Conservation (phyloP, 148 eudicot genomes). For the Rhododendron kiyosumense region DNA sequence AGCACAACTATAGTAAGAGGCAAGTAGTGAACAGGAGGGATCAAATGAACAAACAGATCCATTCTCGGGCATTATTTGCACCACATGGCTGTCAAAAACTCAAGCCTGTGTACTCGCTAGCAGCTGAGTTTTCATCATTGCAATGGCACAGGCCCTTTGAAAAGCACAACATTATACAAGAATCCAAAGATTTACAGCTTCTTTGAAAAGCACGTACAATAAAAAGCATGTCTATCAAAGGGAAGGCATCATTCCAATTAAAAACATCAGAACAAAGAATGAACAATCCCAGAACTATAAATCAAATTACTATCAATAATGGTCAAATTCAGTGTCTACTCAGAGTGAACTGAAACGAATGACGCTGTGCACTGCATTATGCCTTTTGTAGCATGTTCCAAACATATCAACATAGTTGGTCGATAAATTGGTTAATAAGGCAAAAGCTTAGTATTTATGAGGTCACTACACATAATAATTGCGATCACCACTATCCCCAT, state of each 20-base stretch:
- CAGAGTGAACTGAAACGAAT: neutral
- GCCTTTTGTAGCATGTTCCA: neutral
- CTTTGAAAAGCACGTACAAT: neutral
- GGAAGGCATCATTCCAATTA: neutral
- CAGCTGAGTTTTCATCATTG: neutral
- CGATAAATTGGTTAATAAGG: neutral
- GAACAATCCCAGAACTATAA: neutral
- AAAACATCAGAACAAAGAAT: neutral
- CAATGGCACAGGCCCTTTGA: neutral
- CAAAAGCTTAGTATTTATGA: neutral
- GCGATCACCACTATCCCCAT: neutral
- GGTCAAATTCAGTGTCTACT: neutral
- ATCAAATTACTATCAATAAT: neutral
- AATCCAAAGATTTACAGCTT: neutral
- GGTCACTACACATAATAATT: neutral
- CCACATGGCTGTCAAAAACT: neutral
- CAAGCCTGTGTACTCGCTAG: neutral
- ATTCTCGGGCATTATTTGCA: neutral
- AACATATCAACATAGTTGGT: neutral
- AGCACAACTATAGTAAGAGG: neutral
- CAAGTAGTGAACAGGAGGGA: neutral
- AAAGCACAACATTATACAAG: neutral
- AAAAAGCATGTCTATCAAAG: neutral
- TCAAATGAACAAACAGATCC: conserved; percentile 1
- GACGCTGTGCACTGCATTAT: neutral